Conservation (phyloP, 257 asterid species). For the Plantago ovata region DNA sequence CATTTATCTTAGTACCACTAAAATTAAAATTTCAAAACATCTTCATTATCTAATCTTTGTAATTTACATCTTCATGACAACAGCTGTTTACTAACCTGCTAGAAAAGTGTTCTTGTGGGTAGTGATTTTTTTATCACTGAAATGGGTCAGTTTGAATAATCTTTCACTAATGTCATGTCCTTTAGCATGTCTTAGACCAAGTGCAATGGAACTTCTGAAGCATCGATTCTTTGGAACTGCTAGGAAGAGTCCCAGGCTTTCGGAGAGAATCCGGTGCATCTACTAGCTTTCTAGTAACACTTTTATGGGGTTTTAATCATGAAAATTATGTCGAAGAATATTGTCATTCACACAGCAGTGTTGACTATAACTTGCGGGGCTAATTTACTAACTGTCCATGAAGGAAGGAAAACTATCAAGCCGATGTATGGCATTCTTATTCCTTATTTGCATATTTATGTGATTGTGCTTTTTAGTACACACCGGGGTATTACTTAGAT, state of each 20-base stretch:
- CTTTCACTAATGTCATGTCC: constrained; percentile 33
- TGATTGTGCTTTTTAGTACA: constrained; percentile 12
- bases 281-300: constrained; percentile 14
- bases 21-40: neutral
- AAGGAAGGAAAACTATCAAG: constrained; percentile 47
- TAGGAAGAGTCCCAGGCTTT: constrained; percentile 85
- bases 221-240: constrained; percentile 88
- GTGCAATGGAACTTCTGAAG: constrained; percentile 94
- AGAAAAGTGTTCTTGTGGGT: too few relatives aligned
- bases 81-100: neutral
- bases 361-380: neutral
- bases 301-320: neutral
- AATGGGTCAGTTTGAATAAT: neutral
- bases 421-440: constrained; percentile 57
- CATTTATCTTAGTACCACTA: neutral
- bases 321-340: neutral
- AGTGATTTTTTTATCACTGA: constrained; percentile 9
- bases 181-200: constrained; percentile 38
- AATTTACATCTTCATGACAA: neutral
- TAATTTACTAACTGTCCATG: constrained; percentile 22
- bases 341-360: neutral
- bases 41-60: neutral
- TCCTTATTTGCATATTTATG: constrained; percentile 15
- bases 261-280: constrained; percentile 88
- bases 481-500: neutral